These are phyloP conservation scores for Neostapfia colusana DNA, from an alignment of 176 grass and related monocot genomes.

Conservation along the genomic window DNA sequence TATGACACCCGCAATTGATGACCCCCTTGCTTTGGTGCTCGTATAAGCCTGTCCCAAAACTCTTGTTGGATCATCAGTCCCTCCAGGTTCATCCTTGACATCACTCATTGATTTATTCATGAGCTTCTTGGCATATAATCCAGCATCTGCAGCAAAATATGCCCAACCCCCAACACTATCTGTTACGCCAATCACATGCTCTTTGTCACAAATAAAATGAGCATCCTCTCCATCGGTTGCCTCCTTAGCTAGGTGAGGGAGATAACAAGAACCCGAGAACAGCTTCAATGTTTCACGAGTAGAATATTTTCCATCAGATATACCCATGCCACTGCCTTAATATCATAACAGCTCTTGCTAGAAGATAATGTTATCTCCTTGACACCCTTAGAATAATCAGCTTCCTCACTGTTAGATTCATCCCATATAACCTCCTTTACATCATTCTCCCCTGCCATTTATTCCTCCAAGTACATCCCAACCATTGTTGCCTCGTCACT, in stretches of 20 bases:
- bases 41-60: constrained; percentile 88
- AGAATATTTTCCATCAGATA: constrained; percentile 54
- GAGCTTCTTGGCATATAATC: constrained; percentile 84
- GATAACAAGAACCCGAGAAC: constrained; percentile 83
- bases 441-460: too few relatives aligned
- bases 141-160: constrained; percentile 77
- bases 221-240: constrained; percentile 94
- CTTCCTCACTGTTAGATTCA: too few relatives aligned
- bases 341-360: too few relatives aligned
- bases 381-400: too few relatives aligned
- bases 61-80: constrained; percentile 77
- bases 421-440: too few relatives aligned
- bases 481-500: too few relatives aligned
- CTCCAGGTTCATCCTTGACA: constrained; percentile 74
- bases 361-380: too few relatives aligned
- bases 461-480: too few relatives aligned
- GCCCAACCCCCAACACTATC: constrained; percentile 99
- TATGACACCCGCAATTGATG: constrained; percentile 94
- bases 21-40: constrained; percentile 82
- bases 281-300: constrained; percentile 59
- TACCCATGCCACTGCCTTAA: too few relatives aligned
- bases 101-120: constrained; percentile 77
- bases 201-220: constrained; percentile 81
- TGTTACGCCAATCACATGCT: constrained; percentile 83
- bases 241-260: constrained; percentile 95